phyloP scores from a whole-genome alignment of 1,284 basidiomycete species.

The Ganoderma multipileum region DNA sequence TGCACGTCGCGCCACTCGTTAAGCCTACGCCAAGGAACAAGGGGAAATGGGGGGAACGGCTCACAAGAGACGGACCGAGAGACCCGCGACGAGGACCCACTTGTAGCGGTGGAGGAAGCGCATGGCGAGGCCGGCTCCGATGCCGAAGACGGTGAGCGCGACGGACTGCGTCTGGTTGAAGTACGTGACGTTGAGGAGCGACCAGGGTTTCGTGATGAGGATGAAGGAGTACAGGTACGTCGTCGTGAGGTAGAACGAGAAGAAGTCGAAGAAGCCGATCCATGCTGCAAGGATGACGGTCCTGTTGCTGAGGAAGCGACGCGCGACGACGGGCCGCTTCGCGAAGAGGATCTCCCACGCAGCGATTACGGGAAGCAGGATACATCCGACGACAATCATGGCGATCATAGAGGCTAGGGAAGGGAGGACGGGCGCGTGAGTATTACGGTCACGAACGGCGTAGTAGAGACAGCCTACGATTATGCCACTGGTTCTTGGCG shows the following conservation, averaged over 20 bases:
- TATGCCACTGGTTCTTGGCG: conserved; percentile 46
- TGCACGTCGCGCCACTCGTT: no score
- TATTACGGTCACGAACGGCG: not conserved
- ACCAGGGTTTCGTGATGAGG: conserved; percentile 66
- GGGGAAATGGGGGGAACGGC: conserved; percentile 20
- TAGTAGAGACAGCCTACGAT: conserved; percentile 35
- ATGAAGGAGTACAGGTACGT: conserved; percentile 70
- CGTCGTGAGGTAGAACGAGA: conserved; percentile 68
- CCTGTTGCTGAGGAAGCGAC: conserved; percentile 62
- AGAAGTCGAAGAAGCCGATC: conserved; percentile 77
- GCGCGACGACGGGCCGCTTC: conserved; percentile 58
- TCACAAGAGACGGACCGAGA: conserved; percentile 66
- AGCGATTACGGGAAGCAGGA: conserved; percentile 51
- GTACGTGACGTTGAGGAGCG: conserved; percentile 58
- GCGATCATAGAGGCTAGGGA: conserved; percentile 58
- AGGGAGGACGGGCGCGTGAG: not conserved
- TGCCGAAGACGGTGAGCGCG: conserved; percentile 70
- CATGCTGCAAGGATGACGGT: conserved; percentile 66
- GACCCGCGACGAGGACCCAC: conserved; percentile 69
- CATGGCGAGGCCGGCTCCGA: conserved; percentile 65
- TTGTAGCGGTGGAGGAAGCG: conserved; percentile 63
- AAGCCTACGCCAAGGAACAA: not conserved
- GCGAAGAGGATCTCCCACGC: conserved; percentile 61
- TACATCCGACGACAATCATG: conserved; percentile 58
- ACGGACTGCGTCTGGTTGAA: conserved; percentile 65